These are phyloP conservation scores for Geoglossum cookeanum DNA, from an alignment of 2,329 filamentous ascomycete species.

Conservation along the genomic window DNA sequence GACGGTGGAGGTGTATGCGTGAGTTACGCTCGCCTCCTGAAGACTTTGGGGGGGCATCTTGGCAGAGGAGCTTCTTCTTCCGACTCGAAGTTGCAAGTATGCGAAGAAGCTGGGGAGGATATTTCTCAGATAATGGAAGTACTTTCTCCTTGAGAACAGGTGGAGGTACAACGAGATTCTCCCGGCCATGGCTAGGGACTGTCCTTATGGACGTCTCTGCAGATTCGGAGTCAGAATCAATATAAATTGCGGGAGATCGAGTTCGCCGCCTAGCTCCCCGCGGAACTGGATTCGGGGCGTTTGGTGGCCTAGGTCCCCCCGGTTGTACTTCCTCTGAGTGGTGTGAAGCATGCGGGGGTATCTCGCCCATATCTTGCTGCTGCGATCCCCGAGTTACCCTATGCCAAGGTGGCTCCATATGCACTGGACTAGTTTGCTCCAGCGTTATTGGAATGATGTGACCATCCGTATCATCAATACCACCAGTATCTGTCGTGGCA, in stretches of 20 bases:
- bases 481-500: slow-evolving; percentile 11
- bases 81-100: slow-evolving; percentile 10
- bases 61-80: background rate
- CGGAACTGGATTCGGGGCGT: too few relatives aligned
- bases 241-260: background rate
- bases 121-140: slow-evolving; percentile 33
- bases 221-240: background rate
- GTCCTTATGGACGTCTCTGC: background rate
- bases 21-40: background rate
- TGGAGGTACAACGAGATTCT: background rate
- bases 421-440: background rate
- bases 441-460: background rate
- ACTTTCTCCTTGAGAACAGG: slow-evolving; percentile 21
- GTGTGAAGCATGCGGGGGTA: too few relatives aligned
- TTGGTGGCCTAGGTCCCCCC: too few relatives aligned
- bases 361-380: background rate
- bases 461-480: slow-evolving; percentile 2
- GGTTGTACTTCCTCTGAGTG: too few relatives aligned
- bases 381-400: background rate
- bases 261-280: background rate
- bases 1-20: background rate
- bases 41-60: background rate
- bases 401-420: background rate
- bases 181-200: slow-evolving; percentile 8
- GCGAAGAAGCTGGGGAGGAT: slow-evolving; percentile 27